Evolutionary conservation across 169 alveolate genomes (phyloP), one percentile per base, ranked within the genome.

Genomic region (Babesia divergens): DNA sequence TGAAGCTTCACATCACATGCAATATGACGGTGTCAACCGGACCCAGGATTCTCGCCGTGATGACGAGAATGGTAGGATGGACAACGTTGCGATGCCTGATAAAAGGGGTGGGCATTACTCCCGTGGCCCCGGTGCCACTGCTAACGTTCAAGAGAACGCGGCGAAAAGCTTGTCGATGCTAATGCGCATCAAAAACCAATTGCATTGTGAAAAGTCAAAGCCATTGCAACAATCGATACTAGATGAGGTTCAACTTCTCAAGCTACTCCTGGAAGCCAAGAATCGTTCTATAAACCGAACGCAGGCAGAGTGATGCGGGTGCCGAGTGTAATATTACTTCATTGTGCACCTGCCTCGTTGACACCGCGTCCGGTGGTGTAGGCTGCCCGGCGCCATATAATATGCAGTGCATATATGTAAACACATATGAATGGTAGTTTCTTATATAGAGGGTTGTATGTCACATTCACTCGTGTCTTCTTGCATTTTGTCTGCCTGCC

Each of bases 211-310:
- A 28, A 74, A 56, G 55, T 38, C 68, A 11, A 74, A 65, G 47
- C 65, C 76, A 5, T 65, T 43, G 20, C 79, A 74, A 54, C 75
- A 66, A 31, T 34, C 84, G 43, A 55, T 74, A 9, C 50, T 74
- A 70, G 76, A 74, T 69, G 84, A 74, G 54, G 84, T 68, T 14
- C 84, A 74, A 43, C 53, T 74, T 65, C 52, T 74, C 64, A 74
- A 69, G 65, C 84, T 74, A 37, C 44, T 74, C 6, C 53, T 74
- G 49, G 84, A 74, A 46, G 84, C 84, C 16, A 74, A 74, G 46
- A 74, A 62, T 37, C 59, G 76, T n/a, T 44, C 70, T 34, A 46
- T 62, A 9, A 62, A 28, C 34, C 22, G 72, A 26, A 20, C 72
- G n/a, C 72, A 49, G 14, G 60, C 18, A 0, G 72, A 62, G n/a